Conservation (phyloP, 331 rosid species). For the Cydonia oblonga region DNA sequence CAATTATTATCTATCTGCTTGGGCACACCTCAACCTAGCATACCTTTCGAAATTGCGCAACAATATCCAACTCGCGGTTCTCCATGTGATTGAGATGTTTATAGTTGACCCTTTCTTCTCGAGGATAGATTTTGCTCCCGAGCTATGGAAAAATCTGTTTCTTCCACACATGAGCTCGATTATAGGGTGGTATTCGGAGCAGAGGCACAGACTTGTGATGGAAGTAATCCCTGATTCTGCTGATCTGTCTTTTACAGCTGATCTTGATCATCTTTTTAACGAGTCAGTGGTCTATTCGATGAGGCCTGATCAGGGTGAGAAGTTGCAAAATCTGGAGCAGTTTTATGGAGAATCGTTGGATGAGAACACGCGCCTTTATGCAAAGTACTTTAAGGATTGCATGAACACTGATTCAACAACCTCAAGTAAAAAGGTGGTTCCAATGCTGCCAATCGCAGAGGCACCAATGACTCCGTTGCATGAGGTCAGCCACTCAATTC, state of each 20-base stretch:
- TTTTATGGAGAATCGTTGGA: conserved; percentile 73
- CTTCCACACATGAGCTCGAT: conserved; percentile 85
- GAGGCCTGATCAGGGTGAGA: conserved; percentile 74
- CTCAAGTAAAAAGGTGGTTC: conserved; percentile 48
- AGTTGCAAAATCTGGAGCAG: conserved; percentile 64
- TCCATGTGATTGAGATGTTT: conserved; percentile 79
- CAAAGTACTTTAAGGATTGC: conserved; percentile 73
- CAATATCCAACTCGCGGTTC: conserved; percentile 42
- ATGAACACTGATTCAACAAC: conserved; percentile 44
- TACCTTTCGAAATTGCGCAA: conserved; percentile 69
- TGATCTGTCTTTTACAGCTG: conserved; percentile 73
- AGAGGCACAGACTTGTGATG: conserved; percentile 70
- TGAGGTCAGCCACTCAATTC: conserved; percentile 73
- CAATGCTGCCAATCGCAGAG: conserved; percentile 92
- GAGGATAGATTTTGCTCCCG: conserved; percentile 77
- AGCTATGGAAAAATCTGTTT: conserved; percentile 66
- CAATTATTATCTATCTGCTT: conserved; percentile 78
- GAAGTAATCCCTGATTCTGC: conserved; percentile 69
- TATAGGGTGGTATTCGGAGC: conserved; percentile 88
- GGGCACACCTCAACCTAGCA: conserved; percentile 80
- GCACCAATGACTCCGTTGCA: conserved; percentile 94
- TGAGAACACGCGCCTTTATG: conserved; percentile 63
- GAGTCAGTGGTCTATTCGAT: conserved; percentile 63
- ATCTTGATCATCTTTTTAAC: conserved; percentile 58
- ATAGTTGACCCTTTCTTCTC: conserved; percentile 73